A percentile compares a stretch with the other conserved stretches of the same genome.
phyloP scores from a whole-genome alignment of 371 early-diverging fungal genomes.

The Zychaea mexicana region DNA sequence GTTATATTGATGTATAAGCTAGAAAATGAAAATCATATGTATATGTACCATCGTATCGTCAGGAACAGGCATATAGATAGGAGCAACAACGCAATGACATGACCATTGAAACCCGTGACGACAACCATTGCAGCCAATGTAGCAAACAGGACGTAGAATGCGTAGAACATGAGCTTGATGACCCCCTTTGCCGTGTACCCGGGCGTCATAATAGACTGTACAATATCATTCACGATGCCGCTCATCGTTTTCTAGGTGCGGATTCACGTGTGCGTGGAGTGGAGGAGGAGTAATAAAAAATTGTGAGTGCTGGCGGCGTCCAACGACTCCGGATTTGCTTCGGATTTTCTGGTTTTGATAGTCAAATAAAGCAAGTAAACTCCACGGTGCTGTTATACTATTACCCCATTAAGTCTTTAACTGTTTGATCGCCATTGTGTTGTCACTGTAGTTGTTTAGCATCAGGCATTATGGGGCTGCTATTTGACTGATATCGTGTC shows the following conservation, averaged over 20 bases:
- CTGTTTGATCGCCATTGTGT: no score
- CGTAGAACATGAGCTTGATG: constrained; percentile 54
- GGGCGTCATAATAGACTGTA: constrained; percentile 61
- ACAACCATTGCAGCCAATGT: constrained; percentile 44
- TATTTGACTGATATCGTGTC: no score
- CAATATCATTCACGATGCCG: constrained; percentile 31
- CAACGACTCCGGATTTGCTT: neutral
- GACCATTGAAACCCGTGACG: constrained; percentile 50
- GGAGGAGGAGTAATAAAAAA: neutral
- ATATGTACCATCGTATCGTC: constrained; percentile 56
- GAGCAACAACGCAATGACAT: constrained; percentile 55
- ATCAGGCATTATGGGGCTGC: no score
- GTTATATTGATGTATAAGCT: neutral
- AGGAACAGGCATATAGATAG: constrained; percentile 55
- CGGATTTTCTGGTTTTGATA: neutral
- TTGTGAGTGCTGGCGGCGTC: neutral
- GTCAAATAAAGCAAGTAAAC: no score
- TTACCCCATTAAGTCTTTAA: no score
- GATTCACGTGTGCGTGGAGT: no score
- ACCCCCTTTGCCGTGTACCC: constrained; percentile 60
- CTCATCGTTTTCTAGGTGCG: constrained; percentile 10
- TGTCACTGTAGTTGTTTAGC: no score
- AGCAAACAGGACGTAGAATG: constrained; percentile 59
- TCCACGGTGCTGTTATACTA: constrained; percentile 18
- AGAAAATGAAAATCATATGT: neutral